Percentiles rank a stretch among this genome's conserved stretches.
These are phyloP conservation scores for Fusarium mexicanum DNA, from an alignment of 2,329 filamentous ascomycete species.

Conservation along the genomic window DNA sequence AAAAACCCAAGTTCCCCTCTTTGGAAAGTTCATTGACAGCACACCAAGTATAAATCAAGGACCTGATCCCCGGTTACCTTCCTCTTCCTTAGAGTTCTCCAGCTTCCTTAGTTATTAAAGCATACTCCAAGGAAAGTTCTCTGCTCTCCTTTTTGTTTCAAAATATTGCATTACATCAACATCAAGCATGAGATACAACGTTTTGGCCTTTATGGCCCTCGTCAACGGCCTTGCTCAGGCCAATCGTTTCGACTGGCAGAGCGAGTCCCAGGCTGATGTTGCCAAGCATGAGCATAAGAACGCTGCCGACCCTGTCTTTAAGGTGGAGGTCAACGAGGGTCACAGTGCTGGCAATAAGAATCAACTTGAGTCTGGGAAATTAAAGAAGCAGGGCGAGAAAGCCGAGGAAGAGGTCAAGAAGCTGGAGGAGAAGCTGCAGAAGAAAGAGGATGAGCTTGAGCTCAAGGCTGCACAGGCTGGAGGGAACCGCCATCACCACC, in stretches of 20 bases:
- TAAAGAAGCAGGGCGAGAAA: not conserved
- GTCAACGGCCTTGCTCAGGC: constrained; percentile 37
- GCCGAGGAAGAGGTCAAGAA: not conserved
- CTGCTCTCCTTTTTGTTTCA: constrained; percentile 6
- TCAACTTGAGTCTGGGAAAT: not conserved
- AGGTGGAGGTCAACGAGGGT: not conserved
- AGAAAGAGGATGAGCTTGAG: constrained; percentile 6
- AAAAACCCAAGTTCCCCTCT: not conserved
- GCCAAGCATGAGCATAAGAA: not conserved
- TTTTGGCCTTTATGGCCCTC: constrained; percentile 39
- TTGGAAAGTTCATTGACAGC: not conserved
- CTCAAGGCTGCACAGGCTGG: not conserved
- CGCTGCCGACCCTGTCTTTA: not conserved
- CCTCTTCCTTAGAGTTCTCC: not conserved
- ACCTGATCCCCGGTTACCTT: not conserved
- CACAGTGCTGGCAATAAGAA: not conserved
- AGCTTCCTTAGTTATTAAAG: constrained; percentile 10
- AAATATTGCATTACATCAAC: not conserved
- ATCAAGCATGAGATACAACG: constrained; percentile 37
- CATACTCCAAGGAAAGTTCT: constrained; percentile 9
- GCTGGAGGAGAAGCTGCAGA: not conserved
- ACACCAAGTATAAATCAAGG: constrained; percentile 28
- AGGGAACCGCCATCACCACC: not conserved
- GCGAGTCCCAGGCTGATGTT: constrained; percentile 3
- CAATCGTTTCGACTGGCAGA: constrained; percentile 10